Evolutionary conservation across 2,329 filamentous ascomycete species (phyloP), one percentile per base, ranked within the genome.

Genomic region (Pseudogymnoascus sp.): DNA sequence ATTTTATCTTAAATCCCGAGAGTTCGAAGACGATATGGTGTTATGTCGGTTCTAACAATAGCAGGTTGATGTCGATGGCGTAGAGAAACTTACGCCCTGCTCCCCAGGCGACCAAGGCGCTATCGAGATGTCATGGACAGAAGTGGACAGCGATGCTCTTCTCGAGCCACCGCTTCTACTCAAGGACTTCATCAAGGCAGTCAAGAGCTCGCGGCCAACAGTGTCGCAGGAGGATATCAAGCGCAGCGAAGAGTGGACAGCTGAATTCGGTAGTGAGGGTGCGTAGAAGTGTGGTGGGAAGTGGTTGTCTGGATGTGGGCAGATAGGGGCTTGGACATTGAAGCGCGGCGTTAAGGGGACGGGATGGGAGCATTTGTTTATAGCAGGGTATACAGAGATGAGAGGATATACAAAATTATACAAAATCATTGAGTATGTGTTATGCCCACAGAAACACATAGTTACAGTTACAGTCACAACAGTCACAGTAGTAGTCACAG

Each of bases 191-290:
- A 82, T 96, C 73, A 91, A 93, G 75, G 93, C 95, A 1, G 89
- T 99, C 71, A 93, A 91, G 73, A 86, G 87, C 57, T 91, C 91
- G 61, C 81, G 95, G 72, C 95, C 95, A 21, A 97, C 95, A 0
- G 95, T 99, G 62, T 95, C 91, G 62, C 82, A 84, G 61, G 91
- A 92, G 61, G 96, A 99, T 73, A 82, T 99, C 54, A 83, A 86
- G 69, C 83, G 85, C 71, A 97, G 93, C 75, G 82, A 89, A 57
- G 92, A 97, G 51, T 99, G 95, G 95, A 99, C 95, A 8, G 84
- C 88, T 71, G 93, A 97, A 77, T 97, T 97, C 77, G 93, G 93
- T 64, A 96, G 91, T 73, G 93, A 97, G 75, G 93, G 93, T 31
- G 70, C 69, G 54, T 74, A 65, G 72, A 36, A 11, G 51, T 36